Percentiles rank a stretch among this genome's conserved stretches.
phyloP scores from a whole-genome alignment of 192 early-diverging fungal species.

The Chytriomyces hyalinus region DNA sequence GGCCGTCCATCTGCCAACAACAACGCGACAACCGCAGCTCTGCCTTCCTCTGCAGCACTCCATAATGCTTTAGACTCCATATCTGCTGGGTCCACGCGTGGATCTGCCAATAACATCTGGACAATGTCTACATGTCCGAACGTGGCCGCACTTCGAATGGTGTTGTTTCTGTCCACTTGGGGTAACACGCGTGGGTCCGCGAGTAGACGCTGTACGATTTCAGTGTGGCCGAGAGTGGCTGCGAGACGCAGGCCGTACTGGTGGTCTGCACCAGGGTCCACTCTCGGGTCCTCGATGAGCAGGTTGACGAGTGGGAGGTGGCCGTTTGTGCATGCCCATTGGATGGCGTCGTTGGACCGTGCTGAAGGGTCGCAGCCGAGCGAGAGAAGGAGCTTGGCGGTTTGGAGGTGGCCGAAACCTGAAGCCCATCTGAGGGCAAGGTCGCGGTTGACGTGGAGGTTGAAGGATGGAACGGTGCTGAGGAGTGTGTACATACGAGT shows the following conservation, averaged over 20 bases:
- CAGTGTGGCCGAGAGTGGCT: constrained; percentile 2
- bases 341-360: not conserved
- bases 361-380: not conserved
- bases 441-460: not conserved
- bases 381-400: not conserved
- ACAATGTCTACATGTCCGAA: constrained; percentile 1
- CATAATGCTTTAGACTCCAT: not conserved
- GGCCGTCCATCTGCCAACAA: not conserved
- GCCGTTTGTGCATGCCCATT: not conserved
- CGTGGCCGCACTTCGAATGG: not conserved
- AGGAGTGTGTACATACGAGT: not conserved
- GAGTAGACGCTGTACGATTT: not conserved
- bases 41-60: not conserved
- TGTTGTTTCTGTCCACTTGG: not conserved
- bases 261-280: constrained; percentile 18
- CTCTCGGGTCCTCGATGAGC: not conserved
- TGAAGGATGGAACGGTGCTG: not conserved
- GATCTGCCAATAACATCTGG: not conserved
- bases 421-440: not conserved
- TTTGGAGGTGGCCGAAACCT: not conserved
- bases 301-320: constrained; percentile 12
- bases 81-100: not conserved
- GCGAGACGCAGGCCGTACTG: constrained; percentile 12
- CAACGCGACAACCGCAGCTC: not conserved
- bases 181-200: not conserved